Evolutionary conservation across 352 stramenopile species (phyloP), one percentile per base, ranked within the genome.

Genomic region (Blastocystis sp.): DNA sequence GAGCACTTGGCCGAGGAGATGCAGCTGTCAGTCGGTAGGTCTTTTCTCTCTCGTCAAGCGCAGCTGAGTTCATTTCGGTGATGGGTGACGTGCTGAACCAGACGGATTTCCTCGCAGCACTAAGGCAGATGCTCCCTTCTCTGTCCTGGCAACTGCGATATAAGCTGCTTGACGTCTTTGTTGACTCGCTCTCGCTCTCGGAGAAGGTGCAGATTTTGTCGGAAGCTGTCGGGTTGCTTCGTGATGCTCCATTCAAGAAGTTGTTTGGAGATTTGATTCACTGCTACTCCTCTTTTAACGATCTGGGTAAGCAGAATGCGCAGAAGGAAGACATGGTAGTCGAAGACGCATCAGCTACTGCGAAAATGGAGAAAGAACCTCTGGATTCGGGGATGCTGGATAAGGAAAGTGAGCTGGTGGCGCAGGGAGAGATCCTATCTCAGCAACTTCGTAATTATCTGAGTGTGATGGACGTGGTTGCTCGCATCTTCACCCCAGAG

Each of bases 41-140:
- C 26, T 37, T 68, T 26, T 68, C 59, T 37, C 59, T 39, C 20
- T 37, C 59, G 20, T 68, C 59, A 26, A 23, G 9, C 59, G 59
- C n/a, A 68, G 70, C 70, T 0, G 70, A 80, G 70, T 80, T 80
- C 55, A 62, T 80, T 26, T 64, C 37, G 23, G 70, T 80, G 20
- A 80, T 64, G 41, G 70, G 50, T 1, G 70, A 80, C 18, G 3
- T 26, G 37, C 26, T 80, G 23, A 80, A 47, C 34, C 53, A 64
- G 7, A 23, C 34, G 26, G 70, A 39, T 26, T 80, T 80, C 70
- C n/a, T 62, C 7, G 45, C 62, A 3, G 13, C 53, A 53, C 23
- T 80, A 3, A 20, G 7, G 4, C 13, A 26, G n/a, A 29, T 18
- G 29, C 3, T 20, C 15, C 13, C 43, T 0, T 34, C 6, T 11